A percentile compares a stretch with the other conserved stretches of the same genome.
Evolutionary conservation across 2,329 filamentous ascomycete genomes (phyloP).

Genomic region (Curvularia sp.): DNA sequence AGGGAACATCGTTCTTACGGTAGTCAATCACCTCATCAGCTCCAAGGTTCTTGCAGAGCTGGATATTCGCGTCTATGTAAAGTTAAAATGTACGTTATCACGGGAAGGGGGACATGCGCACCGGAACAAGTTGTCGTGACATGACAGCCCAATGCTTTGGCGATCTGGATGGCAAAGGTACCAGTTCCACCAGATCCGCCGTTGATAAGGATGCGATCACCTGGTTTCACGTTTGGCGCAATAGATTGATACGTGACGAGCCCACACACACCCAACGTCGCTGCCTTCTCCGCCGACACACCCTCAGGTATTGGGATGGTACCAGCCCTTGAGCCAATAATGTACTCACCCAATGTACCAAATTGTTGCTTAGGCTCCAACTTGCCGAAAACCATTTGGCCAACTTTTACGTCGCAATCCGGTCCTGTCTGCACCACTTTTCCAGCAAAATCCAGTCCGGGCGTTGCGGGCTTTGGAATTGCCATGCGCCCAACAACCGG

Average conservation of each 20-base stretch:
- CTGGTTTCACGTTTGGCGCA: slow-evolving; percentile 32
- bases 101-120: not conserved
- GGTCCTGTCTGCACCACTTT: slow-evolving; percentile 17
- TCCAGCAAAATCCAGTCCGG: slow-evolving; percentile 33
- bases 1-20: slow-evolving; percentile 56
- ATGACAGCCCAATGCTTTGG: slow-evolving; percentile 64
- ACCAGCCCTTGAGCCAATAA: slow-evolving; percentile 27
- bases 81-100: not conserved
- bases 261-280: slow-evolving; percentile 32
- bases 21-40: slow-evolving; percentile 70
- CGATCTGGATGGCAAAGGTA: slow-evolving; percentile 67
- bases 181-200: slow-evolving; percentile 69
- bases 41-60: slow-evolving; percentile 63
- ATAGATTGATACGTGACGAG: slow-evolving; percentile 34
- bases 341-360: slow-evolving; percentile 31
- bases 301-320: slow-evolving; percentile 28
- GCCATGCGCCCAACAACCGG: slow-evolving; percentile 27
- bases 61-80: slow-evolving; percentile 57
- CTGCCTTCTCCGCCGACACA: slow-evolving; percentile 22
- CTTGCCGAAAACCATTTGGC: slow-evolving; percentile 34
- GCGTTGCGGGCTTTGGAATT: slow-evolving; percentile 34
- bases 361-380: slow-evolving; percentile 34
- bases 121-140: slow-evolving; percentile 66
- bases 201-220: slow-evolving; percentile 66
- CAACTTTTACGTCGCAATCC: slow-evolving; percentile 16